Conservation (phyloP, 306 rosid species). For the Morella rubra region DNA sequence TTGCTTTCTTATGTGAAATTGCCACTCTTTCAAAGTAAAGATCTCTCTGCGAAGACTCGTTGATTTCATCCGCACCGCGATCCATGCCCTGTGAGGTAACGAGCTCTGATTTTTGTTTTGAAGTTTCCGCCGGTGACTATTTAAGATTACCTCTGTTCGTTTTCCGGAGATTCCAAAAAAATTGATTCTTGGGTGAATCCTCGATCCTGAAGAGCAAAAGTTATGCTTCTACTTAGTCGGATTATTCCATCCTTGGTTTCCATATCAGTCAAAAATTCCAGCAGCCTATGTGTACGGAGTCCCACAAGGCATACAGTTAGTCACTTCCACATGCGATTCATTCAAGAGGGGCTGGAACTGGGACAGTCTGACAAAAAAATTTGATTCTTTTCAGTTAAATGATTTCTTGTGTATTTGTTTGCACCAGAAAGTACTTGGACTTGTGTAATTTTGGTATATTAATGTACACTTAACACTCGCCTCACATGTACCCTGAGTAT, state of each 20-base stretch:
- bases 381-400: conserved; percentile 36
- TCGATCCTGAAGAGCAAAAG: background rate
- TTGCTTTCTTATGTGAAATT: too few relatives aligned
- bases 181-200: background rate
- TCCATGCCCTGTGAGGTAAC: too few relatives aligned
- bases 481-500: too few relatives aligned
- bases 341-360: conserved; percentile 56
- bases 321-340: conserved; percentile 38
- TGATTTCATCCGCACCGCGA: too few relatives aligned
- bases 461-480: too few relatives aligned
- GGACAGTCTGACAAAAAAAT: conserved; percentile 48
- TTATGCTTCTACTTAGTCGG: conserved; percentile 28
- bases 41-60: too few relatives aligned
- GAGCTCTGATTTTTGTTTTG: too few relatives aligned
- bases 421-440: conserved; percentile 50
- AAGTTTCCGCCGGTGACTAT: too few relatives aligned
- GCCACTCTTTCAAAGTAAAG: too few relatives aligned
- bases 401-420: conserved; percentile 3
- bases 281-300: conserved; percentile 2
- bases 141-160: too few relatives aligned
- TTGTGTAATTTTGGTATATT: conserved; percentile 2
- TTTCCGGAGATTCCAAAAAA: too few relatives aligned
- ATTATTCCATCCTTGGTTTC: conserved; percentile 24
- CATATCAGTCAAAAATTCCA: conserved; percentile 18
- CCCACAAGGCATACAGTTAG: conserved; percentile 11